Base-by-base conservation (phyloP, 192 early-diverging fungal genomes). In the Chytriomyces confervae region DNA sequence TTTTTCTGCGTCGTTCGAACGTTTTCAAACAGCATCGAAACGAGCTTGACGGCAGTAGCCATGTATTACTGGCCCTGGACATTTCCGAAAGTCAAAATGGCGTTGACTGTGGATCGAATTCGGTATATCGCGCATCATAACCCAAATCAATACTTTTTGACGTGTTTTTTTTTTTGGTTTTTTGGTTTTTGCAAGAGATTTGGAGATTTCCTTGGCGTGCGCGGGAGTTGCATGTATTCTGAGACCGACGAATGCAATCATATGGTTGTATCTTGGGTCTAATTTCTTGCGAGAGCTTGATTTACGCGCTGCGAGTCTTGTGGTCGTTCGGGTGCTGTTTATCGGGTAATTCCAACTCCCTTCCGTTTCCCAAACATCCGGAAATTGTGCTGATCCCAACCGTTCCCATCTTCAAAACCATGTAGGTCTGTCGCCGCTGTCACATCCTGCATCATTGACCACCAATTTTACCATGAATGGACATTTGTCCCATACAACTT, bases 21-120 rank as follows among this genome's bases (percentile, higher is more conserved):
- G 23, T 82, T 90, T 29, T 88, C 86, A 29, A 94, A 94, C 75
- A 87, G 88, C 16, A 82, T 93, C 62, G 97, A 99, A 75, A 92
- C 93, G 0, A 80, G 87, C 0, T 70, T 95, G 10, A 91, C 94
- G 0, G 90, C 91, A 11, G 70, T 91, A 0, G 96, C 93, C 0
- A 86, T 98, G 29, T 93, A 88, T 66, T 91, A 90, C 81, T 99
- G 96, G 96, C 97, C 96, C 8, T 91, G 91, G 84, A 66, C 78
- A 20, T 62, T 53, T 66, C 73, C 20, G 49, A 81, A 61, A 5
- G 9, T n/a, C 11, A n/a, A 50, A 20, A 70, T 45, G 49, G 50
- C 27, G 23, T 57, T 20, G 50, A 70, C 69, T 7, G 7, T 24
- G 7, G 23, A 10, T 7, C 69, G 50, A 10, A 23, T 70, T 50